Conservation (phyloP, 257 asterid species). For the Cruciata laevipes region DNA sequence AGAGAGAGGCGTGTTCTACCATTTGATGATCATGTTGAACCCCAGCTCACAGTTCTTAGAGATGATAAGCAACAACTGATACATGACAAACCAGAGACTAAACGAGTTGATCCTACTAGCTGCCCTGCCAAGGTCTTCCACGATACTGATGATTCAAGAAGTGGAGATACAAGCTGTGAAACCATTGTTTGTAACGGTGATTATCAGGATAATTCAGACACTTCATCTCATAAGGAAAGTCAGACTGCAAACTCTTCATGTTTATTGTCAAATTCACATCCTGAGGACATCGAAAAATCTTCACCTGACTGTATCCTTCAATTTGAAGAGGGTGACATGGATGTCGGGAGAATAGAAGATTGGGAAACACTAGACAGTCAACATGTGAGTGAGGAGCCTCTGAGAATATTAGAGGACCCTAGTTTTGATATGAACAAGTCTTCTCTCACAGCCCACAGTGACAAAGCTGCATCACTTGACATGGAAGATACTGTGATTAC, state of each 20-base stretch:
- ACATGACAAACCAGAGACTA: constrained; percentile 53
- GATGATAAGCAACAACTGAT: constrained; percentile 25
- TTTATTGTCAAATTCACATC: constrained; percentile 26
- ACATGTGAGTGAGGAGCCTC: constrained; percentile 20
- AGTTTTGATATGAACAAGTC: constrained; percentile 16
- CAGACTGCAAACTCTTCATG: constrained; percentile 25
- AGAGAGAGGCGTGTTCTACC: constrained; percentile 51
- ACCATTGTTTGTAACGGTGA: constrained; percentile 42
- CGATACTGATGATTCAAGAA: constrained; percentile 66
- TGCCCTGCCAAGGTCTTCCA: constrained; percentile 54
- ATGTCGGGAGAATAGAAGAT: constrained; percentile 25
- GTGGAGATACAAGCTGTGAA: constrained; percentile 48
- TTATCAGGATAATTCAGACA: constrained; percentile 28
- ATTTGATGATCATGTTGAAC: constrained; percentile 43
- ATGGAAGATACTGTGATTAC: constrained; percentile 25
- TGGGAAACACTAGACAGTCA: constrained; percentile 25
- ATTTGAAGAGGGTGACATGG: constrained; percentile 25
- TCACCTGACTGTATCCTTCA: constrained; percentile 21
- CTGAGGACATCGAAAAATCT: constrained; percentile 29
- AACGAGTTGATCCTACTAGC: constrained; percentile 77
- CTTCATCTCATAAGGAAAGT: constrained; percentile 42
- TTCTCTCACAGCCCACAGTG: constrained; percentile 15
- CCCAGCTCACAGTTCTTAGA: constrained; percentile 29
- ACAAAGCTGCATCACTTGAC: constrained; percentile 19
- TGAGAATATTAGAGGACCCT: constrained; percentile 22